Conservation (phyloP, 441 rosid species). For the Theobroma grandiflorum region DNA sequence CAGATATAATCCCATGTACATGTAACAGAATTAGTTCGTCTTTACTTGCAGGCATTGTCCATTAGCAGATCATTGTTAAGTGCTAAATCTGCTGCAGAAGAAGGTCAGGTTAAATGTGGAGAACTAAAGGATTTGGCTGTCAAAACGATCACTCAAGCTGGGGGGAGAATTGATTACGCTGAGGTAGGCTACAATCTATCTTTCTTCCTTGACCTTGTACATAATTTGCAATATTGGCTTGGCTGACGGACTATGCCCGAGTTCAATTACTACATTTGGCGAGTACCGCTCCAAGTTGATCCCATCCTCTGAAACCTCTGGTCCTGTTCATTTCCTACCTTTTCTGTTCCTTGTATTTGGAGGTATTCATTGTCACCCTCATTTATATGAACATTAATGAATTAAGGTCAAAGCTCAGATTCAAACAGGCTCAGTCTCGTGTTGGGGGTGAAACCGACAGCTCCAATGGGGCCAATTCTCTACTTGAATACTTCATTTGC, state of each 20-base stretch:
- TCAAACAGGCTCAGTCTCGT: background rate
- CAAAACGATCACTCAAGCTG: constrained; percentile 58
- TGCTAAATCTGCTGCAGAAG: constrained; percentile 60
- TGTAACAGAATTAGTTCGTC: constrained; percentile 6
- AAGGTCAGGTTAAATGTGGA: constrained; percentile 51
- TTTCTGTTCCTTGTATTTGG: background rate
- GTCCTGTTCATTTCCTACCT: background rate
- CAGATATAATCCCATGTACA: background rate
- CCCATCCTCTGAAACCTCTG: background rate
- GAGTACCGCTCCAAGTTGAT: background rate
- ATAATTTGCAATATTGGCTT: background rate
- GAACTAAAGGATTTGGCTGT: constrained; percentile 55
- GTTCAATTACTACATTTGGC: background rate
- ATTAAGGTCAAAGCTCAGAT: background rate
- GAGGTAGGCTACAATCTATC: constrained; percentile 55
- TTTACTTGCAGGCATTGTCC: constrained; percentile 73
- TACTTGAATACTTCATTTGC: background rate
- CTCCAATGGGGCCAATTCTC: background rate
- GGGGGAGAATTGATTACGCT: constrained; percentile 81
- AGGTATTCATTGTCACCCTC: background rate
- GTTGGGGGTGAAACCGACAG: background rate
- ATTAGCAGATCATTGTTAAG: constrained; percentile 63
- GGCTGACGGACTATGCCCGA: background rate
- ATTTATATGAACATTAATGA: background rate
- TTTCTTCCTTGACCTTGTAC: constrained; percentile 4